phyloP scores from a whole-genome alignment of 225 moss, liverwort and hornwort species.

The Neckera pumila region DNA sequence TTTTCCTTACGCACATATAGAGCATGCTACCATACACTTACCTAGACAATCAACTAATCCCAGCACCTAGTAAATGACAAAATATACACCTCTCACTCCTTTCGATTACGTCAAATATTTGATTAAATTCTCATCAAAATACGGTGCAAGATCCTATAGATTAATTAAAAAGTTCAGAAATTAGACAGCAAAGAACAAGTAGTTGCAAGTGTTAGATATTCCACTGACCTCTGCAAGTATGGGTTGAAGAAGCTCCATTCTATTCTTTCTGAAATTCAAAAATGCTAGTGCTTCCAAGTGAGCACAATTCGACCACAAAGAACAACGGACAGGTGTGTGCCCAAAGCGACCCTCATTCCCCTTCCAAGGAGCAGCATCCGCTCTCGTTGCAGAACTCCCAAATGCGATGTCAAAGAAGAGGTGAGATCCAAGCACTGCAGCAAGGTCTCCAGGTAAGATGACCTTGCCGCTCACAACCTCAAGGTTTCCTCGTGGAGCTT shows the following conservation, averaged over 20 bases:
- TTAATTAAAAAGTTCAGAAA: not conserved
- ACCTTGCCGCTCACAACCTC: conserved; percentile 56
- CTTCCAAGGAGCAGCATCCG: conserved; percentile 24
- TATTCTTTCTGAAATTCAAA: conserved; percentile 26
- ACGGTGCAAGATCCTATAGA: not conserved
- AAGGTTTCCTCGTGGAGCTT: conserved; percentile 53
- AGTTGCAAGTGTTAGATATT: not conserved
- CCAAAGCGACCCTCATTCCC: conserved; percentile 1
- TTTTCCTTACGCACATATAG: not conserved
- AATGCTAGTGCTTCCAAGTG: conserved; percentile 55
- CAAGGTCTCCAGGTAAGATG: conserved; percentile 61
- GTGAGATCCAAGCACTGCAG: conserved; percentile 61
- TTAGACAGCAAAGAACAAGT: not conserved
- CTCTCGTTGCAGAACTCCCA: conserved; percentile 31
- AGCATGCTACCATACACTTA: not conserved
- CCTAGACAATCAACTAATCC: not conserved
- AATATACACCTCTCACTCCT: not conserved
- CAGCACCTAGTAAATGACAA: not conserved
- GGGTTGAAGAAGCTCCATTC: conserved; percentile 64
- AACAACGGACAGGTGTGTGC: conserved; percentile 39
- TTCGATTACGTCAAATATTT: not conserved
- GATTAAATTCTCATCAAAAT: not conserved
- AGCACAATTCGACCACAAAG: conserved; percentile 60
- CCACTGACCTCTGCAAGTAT: conserved; percentile 54
- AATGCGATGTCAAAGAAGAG: conserved; percentile 41